Conservation (phyloP, 148 eudicot species). For the Mesembryanthemum crystallinum region DNA sequence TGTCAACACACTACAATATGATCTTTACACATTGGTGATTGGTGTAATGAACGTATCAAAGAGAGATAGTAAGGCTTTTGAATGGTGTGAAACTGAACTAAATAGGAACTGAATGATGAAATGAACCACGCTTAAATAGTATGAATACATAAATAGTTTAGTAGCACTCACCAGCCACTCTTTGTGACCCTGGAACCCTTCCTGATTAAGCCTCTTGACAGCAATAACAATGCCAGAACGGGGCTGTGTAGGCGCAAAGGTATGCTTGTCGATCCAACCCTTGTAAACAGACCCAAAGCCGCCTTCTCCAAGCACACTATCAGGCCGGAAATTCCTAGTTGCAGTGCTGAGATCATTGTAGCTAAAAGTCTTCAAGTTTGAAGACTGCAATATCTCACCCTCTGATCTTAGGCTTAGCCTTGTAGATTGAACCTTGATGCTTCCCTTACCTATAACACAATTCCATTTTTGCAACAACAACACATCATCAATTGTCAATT, state of each 20-base stretch:
- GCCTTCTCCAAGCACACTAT: slow-evolving; percentile 84
- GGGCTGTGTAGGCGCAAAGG: slow-evolving; percentile 58
- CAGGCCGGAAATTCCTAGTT: slow-evolving; percentile 79
- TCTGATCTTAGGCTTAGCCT: slow-evolving; percentile 47
- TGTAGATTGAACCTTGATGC: slow-evolving; percentile 40
- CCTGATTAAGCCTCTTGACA: slow-evolving; percentile 80
- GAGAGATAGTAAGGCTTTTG: background rate
- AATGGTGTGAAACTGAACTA: no score
- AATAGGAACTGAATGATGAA: no score
- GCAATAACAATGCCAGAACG: slow-evolving; percentile 68
- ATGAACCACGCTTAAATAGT: no score
- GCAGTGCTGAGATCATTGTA: slow-evolving; percentile 54
- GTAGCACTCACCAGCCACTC: slow-evolving; percentile 85
- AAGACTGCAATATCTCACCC: slow-evolving; percentile 60
- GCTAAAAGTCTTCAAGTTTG: slow-evolving; percentile 55
- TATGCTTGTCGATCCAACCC: slow-evolving; percentile 81
- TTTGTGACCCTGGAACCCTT: slow-evolving; percentile 70
- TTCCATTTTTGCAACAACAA: slow-evolving; percentile 1
- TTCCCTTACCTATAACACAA: slow-evolving; percentile 13
- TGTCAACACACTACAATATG: background rate
- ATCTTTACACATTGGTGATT: no score
- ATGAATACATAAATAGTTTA: no score
- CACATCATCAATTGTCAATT: background rate
- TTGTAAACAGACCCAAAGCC: slow-evolving; percentile 85
- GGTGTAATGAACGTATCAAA: background rate